phyloP scores from a whole-genome alignment of 108 stramenopile genomes.

The Mediolabrus comicus region DNA sequence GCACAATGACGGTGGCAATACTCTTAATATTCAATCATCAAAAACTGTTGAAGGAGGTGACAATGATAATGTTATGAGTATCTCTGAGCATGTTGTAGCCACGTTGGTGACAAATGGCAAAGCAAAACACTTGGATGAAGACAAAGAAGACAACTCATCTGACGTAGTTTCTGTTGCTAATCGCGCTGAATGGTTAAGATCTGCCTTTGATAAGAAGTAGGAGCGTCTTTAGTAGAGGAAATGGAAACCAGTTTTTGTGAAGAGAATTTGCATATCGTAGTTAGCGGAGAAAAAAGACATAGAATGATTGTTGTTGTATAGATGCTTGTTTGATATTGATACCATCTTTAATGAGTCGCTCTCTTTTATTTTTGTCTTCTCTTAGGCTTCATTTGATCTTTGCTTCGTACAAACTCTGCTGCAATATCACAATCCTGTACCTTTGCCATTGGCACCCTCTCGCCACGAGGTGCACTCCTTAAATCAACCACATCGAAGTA shows the following conservation, averaged over 20 bases:
- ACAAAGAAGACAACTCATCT: background rate
- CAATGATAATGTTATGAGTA: background rate
- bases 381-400: conserved; percentile 57
- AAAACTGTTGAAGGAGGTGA: background rate
- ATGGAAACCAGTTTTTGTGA: background rate
- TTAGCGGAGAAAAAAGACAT: background rate
- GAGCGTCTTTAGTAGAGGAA: background rate
- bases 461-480: conserved; percentile 81
- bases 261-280: background rate
- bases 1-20: conserved; percentile 19
- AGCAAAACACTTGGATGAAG: background rate
- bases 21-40: background rate
- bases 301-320: background rate
- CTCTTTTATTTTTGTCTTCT: conserved; percentile 9
- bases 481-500: conserved; percentile 90
- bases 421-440: conserved; percentile 90
- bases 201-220: conserved; percentile 15
- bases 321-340: background rate
- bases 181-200: conserved; percentile 40
- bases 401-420: conserved; percentile 77
- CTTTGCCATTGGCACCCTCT: conserved; percentile 70
- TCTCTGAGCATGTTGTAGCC: background rate
- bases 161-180: conserved; percentile 28
- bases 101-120: background rate
- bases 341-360: background rate